Evolutionary conservation across 208 protist species (phyloP).

Genomic region (Entamoeba invadens): DNA sequence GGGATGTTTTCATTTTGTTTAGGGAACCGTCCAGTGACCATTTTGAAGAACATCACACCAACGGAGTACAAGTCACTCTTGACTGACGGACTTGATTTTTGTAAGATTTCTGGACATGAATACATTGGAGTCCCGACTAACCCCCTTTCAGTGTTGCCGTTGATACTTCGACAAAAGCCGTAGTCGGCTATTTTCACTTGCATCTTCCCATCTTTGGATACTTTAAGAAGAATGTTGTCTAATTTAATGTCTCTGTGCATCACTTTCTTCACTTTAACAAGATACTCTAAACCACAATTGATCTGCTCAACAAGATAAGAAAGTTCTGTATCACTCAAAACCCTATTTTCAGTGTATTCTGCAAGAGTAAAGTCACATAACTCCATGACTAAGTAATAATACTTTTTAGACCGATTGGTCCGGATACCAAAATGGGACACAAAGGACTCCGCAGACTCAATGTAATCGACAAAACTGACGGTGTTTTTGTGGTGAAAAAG

Average conservation of each 20-base stretch:
- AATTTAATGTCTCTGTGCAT: neutral
- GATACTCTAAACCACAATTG: neutral
- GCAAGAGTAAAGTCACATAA: neutral
- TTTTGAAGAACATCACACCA: neutral
- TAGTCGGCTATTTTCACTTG: neutral
- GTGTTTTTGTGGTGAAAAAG: neutral
- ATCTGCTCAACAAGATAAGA: neutral
- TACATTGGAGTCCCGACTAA: neutral
- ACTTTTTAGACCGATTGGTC: neutral
- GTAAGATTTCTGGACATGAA: neutral
- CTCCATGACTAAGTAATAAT: neutral
- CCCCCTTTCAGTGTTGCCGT: neutral
- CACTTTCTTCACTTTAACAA: neutral
- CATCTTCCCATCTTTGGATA: neutral
- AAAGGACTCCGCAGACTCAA: neutral
- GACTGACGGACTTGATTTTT: neutral
- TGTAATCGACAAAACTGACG: neutral
- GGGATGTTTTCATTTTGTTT: neutral
- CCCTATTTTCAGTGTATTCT: neutral
- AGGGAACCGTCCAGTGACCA: neutral
- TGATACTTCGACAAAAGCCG: neutral
- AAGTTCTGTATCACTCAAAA: neutral
- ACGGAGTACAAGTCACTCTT: neutral
- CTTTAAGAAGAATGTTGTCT: neutral
- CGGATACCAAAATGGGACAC: neutral